Conservation (phyloP, 2,329 filamentous ascomycete genomes). For the Colletotrichum chrysophilum region DNA sequence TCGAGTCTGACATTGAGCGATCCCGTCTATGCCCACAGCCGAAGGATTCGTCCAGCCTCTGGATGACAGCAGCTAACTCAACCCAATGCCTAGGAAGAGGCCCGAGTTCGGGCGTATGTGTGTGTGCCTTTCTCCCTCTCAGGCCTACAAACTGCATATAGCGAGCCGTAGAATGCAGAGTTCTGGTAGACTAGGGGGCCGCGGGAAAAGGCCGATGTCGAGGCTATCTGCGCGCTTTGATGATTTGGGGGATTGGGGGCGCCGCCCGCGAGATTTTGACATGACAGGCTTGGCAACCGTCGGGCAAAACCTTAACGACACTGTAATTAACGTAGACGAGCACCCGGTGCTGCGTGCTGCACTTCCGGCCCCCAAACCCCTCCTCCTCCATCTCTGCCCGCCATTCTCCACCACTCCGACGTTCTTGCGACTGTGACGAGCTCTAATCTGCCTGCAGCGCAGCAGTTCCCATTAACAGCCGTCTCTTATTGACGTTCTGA, state of each 20-base stretch:
- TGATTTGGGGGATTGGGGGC: neutral
- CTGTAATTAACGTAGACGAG: neutral
- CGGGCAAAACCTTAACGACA: slow-evolving; percentile 3
- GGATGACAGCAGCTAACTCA: neutral
- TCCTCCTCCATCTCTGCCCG: neutral
- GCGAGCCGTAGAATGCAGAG: neutral
- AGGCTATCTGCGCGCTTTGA: neutral
- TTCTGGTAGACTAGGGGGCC: neutral
- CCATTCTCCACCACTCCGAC: slow-evolving; percentile 9
- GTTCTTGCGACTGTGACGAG: neutral
- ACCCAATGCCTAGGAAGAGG: neutral
- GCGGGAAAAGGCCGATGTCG: neutral
- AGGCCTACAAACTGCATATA: neutral
- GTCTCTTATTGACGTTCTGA: neutral
- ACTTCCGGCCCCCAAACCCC: neutral
- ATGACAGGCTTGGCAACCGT: slow-evolving; percentile 5
- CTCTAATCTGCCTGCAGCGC: neutral
- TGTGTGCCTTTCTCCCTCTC: neutral
- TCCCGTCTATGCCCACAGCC: neutral
- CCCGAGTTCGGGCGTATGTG: neutral
- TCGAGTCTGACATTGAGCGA: neutral
- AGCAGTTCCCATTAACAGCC: neutral
- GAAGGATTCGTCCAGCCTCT: neutral
- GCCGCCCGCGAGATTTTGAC: slow-evolving; percentile 1
- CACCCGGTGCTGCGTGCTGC: neutral